Conservation (phyloP, 2,329 filamentous ascomycete genomes). For the Teratosphaeriaceae sp. region DNA sequence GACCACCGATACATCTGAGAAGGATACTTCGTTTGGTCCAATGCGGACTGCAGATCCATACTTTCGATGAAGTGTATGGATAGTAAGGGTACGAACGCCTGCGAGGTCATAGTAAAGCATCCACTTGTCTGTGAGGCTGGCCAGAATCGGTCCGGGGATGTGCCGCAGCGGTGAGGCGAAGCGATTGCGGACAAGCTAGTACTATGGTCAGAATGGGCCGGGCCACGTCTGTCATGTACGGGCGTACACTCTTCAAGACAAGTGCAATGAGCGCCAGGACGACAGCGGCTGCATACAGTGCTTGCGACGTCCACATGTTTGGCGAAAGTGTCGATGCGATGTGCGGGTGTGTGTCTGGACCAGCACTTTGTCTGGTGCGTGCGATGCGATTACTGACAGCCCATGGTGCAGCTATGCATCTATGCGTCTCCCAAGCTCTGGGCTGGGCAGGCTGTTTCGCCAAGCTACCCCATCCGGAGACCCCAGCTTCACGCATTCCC, state of each 20-base stretch:
- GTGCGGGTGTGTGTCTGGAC: no score
- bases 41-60: constrained; percentile 18
- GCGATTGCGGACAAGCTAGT: background rate
- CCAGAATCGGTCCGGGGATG: constrained; percentile 3
- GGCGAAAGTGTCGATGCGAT: no score
- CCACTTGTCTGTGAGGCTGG: constrained; percentile 3
- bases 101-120: constrained; percentile 1
- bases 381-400: no score
- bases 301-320: no score
- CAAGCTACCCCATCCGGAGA: background rate
- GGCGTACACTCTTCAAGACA: background rate
- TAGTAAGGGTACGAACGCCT: background rate
- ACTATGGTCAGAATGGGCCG: background rate
- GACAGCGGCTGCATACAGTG: no score
- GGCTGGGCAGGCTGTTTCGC: no score
- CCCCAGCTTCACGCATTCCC: no score
- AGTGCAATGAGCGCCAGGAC: no score
- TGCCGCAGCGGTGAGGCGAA: background rate
- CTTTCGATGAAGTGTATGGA: constrained; percentile 21
- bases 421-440: background rate
- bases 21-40: constrained; percentile 14
- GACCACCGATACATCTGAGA: constrained; percentile 12
- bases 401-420: no score
- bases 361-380: no score
- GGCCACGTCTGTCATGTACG: background rate